Evolutionary conservation across 1,139 yeast species (phyloP).

Genomic region (Taphrina sp.): DNA sequence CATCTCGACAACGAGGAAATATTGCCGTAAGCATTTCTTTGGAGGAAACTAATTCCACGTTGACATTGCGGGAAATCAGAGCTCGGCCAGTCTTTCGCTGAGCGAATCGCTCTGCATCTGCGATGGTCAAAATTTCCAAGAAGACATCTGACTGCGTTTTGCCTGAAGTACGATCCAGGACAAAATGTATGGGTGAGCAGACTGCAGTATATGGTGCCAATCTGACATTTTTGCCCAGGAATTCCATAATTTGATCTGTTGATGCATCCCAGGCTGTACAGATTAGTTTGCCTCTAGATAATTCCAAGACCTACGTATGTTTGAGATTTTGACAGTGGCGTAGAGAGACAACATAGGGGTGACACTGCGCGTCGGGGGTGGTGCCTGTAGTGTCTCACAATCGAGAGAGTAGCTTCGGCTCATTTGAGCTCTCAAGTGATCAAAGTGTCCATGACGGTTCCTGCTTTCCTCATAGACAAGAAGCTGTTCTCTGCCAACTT

Average conservation of each 20-base stretch:
- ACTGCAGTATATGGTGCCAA: conserved; percentile 24
- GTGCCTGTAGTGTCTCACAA: background rate
- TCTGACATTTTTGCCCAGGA: conserved; percentile 30
- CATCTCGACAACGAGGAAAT: conserved; percentile 16
- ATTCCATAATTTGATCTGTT: conserved; percentile 32
- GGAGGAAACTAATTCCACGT: conserved; percentile 16
- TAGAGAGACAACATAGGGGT: conserved; percentile 12
- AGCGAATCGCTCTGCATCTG: conserved; percentile 33
- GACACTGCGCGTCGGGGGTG: conserved; percentile 8
- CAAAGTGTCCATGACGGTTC: background rate
- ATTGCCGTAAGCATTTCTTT: conserved; percentile 25
- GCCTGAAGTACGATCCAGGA: conserved; percentile 30
- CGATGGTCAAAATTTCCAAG: conserved; percentile 25
- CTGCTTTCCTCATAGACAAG: background rate
- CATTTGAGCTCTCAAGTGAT: background rate
- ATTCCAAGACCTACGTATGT: conserved; percentile 19
- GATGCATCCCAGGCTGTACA: conserved; percentile 33
- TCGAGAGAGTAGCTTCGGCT: background rate
- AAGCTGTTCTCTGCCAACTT: background rate
- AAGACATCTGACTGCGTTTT: conserved; percentile 32
- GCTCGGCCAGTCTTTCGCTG: conserved; percentile 21
- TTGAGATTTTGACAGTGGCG: conserved; percentile 29
- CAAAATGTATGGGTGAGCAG: conserved; percentile 15
- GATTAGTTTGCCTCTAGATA: background rate
- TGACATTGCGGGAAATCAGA: conserved; percentile 31